Percentiles rank a stretch among this genome's conserved stretches.
These are phyloP conservation scores for Penicillium psychrosexuale DNA, from an alignment of 2,329 filamentous ascomycete genomes.

Conservation along the genomic window DNA sequence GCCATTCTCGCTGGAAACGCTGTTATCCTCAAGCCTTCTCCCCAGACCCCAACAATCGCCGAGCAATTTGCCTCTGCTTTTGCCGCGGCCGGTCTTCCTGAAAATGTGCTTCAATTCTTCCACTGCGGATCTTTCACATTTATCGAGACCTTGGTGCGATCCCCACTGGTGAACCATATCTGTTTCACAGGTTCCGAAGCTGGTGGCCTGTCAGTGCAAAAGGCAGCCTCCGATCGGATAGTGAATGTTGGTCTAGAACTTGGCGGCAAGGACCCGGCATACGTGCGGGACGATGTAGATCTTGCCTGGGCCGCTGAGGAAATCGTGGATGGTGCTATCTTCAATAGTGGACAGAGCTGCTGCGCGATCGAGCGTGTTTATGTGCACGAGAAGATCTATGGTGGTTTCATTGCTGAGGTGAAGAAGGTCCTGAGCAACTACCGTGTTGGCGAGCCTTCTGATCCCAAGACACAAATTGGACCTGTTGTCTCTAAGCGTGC, in stretches of 20 bases:
- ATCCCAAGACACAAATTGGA: conserved; percentile 75
- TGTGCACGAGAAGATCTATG: conserved; percentile 79
- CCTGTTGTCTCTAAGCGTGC: conserved; percentile 82
- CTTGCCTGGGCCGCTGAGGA: conserved; percentile 87
- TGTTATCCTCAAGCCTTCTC: conserved; percentile 90
- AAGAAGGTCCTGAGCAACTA: conserved; percentile 79
- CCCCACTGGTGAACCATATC: conserved; percentile 72
- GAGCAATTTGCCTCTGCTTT: conserved; percentile 80
- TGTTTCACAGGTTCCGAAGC: conserved; percentile 94
- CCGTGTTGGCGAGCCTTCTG: conserved; percentile 81
- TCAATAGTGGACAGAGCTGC: conserved; percentile 98
- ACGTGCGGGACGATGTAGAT: conserved; percentile 81
- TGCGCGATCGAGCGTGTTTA: conserved; percentile 91
- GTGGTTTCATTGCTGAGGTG: conserved; percentile 73
- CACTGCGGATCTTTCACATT: conserved; percentile 76
- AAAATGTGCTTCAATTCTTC: conserved; percentile 85
- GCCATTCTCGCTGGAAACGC: conserved; percentile 88
- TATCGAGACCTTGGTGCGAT: conserved; percentile 74
- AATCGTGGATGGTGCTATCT: conserved; percentile 92
- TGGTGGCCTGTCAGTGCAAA: conserved; percentile 80
- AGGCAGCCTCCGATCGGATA: conserved; percentile 77
- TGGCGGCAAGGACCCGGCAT: conserved; percentile 92
- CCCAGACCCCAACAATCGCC: conserved; percentile 87
- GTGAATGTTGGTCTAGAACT: conserved; percentile 86
- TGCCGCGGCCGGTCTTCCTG: conserved; percentile 72